Conservation (phyloP, 768 basidiomycete genomes). For the Hebeloma cylindrosporum region DNA sequence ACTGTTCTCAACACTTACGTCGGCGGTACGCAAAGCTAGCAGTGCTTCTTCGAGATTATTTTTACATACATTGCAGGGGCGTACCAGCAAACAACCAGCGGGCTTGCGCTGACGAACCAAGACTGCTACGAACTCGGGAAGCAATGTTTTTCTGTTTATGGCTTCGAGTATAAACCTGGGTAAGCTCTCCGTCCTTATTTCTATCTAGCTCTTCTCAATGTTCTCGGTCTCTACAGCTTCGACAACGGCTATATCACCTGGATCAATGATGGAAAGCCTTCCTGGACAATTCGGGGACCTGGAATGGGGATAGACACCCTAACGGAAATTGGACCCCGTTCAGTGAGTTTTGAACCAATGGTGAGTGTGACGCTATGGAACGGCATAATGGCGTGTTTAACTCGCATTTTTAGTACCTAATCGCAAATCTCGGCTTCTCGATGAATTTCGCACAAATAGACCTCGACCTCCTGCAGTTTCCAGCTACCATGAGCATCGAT, state of each 20-base stretch:
- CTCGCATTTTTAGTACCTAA: conserved; percentile 28
- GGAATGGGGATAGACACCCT: conserved; percentile 53
- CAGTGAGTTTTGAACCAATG: conserved; percentile 77
- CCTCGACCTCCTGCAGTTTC: conserved; percentile 61
- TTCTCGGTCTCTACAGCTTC: conserved; percentile 16
- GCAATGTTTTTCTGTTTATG: conserved; percentile 37
- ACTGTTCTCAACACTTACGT: conserved; percentile 55
- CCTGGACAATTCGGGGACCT: conserved; percentile 63
- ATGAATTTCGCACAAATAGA: conserved; percentile 67
- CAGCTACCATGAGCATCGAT: conserved; percentile 69
- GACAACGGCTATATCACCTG: conserved; percentile 64
- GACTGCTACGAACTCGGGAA: conserved; percentile 54
- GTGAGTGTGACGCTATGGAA: conserved; percentile 30
- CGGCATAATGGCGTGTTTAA: neutral
- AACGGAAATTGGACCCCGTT: conserved; percentile 59
- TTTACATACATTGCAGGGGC: conserved; percentile 37
- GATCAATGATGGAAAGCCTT: conserved; percentile 59
- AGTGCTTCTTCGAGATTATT: conserved; percentile 10
- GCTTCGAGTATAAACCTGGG: conserved; percentile 54
- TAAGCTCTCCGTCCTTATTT: conserved; percentile 14
- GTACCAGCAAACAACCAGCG: conserved; percentile 75
- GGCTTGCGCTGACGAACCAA: conserved; percentile 59
- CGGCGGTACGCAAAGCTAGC: conserved; percentile 48
- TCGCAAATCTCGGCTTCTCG: conserved; percentile 79
- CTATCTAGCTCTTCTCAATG: neutral